phyloP scores from a whole-genome alignment of 2,329 filamentous ascomycete species.

The Falciphora oryzae region DNA sequence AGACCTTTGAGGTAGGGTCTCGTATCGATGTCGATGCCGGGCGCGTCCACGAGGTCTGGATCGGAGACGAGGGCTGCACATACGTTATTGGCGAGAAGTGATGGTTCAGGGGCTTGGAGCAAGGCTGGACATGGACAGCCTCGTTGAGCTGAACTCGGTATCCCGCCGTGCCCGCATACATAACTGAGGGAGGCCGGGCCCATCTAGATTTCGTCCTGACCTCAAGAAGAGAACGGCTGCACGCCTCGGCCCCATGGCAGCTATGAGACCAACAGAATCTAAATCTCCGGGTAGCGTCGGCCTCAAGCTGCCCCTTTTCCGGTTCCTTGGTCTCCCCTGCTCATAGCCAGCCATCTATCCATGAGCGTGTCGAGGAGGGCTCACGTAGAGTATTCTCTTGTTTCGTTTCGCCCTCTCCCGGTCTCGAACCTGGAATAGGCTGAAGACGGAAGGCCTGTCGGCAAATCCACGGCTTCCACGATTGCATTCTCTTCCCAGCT shows the following conservation, averaged over 20 bases:
- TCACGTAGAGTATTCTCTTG: not conserved
- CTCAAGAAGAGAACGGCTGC: too few relatives aligned
- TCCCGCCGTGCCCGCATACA: not conserved
- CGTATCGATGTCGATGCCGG: constrained; percentile 62
- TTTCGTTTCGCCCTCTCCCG: not conserved
- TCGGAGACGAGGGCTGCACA: constrained; percentile 60
- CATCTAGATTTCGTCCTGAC: too few relatives aligned
- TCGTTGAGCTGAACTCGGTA: not conserved
- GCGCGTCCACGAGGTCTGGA: constrained; percentile 63
- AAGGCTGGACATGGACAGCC: not conserved
- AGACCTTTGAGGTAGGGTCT: constrained; percentile 53
- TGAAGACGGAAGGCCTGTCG: not conserved
- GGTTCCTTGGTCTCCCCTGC: not conserved
- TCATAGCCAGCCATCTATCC: not conserved
- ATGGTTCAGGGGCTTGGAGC: not conserved
- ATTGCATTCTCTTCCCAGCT: too few relatives aligned
- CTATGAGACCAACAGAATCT: not conserved
- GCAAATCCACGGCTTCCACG: not conserved
- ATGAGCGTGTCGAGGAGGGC: not conserved
- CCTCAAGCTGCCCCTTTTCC: not conserved
- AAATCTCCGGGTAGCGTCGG: not conserved
- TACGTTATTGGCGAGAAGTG: constrained; percentile 57
- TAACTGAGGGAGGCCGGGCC: not conserved
- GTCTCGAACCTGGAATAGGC: not conserved
- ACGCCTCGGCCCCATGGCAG: not conserved